Evolutionary conservation across 2,329 filamentous ascomycete species (phyloP), one percentile per base, ranked within the genome.

Genomic region (Dryadomyces sulphureus): DNA sequence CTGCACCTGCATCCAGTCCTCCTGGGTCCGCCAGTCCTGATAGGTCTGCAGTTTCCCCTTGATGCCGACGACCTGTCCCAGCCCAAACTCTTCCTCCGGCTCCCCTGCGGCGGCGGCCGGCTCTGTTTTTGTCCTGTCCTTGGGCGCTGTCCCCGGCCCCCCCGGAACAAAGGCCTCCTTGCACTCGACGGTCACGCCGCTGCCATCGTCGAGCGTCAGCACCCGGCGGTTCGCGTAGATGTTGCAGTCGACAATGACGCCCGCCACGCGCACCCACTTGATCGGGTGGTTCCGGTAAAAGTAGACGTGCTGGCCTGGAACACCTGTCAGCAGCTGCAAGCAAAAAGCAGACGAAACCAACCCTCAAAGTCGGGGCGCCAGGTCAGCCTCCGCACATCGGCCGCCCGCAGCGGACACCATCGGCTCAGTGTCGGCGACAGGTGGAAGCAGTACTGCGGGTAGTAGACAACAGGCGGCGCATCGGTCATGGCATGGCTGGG

Each of bases 201-300:
- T 79, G 57, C 77, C 75, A 58, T 83, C 79, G 53, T 83, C 79
- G n/a, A 83, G 59, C 2, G 70, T 78, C 54, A 72, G 77, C 36
- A 73, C 61, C 39, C 64, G 66, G 32, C 64, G 64, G 32, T 61
- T 61, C 32, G 55, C 51, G 47, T 65, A 72, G 20, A 77, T 68
- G 51, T 77, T 70, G 32, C 77, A 62, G 12, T 73, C 75, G 46
- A 88, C 78, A 20, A 90, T 70, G 8, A 87, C 61, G 25, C 85
- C 85, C 7, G 78, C 72, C 27, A 89, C 61, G 50, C 80, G 78
- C 45, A 84, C 74, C 75, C 80, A 89, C 69, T 78, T 77, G 54
- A 90, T 77, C 0, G 84, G 84, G 53, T 89, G 77, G 59, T 88
- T 89, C 43, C 69, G 62, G 63, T 79, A 70, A 60, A 88, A 87